Percentiles rank a stretch among this genome's conserved stretches.
Evolutionary conservation across 495 filamentous ascomycete species (phyloP).

Genomic region (Aspergillus sparsus): DNA sequence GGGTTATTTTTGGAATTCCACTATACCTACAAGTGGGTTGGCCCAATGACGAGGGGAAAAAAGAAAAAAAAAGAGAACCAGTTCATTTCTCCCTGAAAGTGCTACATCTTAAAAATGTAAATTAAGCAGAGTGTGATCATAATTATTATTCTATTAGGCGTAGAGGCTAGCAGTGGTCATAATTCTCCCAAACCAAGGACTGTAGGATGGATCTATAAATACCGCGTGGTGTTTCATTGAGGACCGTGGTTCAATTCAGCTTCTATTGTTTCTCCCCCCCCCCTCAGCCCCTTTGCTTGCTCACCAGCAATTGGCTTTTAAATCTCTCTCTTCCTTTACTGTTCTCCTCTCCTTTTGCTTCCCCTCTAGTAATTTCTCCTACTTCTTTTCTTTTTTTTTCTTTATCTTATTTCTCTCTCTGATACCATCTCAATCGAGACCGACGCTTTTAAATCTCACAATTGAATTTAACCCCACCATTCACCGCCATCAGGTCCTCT

Average conservation of each 20-base stretch:
- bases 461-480: background rate
- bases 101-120: no score
- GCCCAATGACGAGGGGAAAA: background rate
- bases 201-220: slow-evolving; percentile 16
- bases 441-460: background rate
- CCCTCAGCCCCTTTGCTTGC: slow-evolving; percentile 7
- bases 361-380: no score
- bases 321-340: background rate
- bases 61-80: background rate
- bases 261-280: slow-evolving; percentile 2
- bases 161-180: background rate
- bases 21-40: background rate
- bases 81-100: no score
- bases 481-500: slow-evolving; percentile 13
- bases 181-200: background rate
- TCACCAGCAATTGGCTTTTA: background rate
- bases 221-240: background rate
- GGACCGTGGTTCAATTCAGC: slow-evolving; percentile 12
- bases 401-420: background rate
- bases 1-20: slow-evolving; percentile 23
- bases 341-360: background rate
- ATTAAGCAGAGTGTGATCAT: no score
- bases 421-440: background rate
- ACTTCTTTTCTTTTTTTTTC: background rate
- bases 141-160: background rate